Conservation (phyloP, 208 protist species). For the Trypanosomatidae sp. region DNA sequence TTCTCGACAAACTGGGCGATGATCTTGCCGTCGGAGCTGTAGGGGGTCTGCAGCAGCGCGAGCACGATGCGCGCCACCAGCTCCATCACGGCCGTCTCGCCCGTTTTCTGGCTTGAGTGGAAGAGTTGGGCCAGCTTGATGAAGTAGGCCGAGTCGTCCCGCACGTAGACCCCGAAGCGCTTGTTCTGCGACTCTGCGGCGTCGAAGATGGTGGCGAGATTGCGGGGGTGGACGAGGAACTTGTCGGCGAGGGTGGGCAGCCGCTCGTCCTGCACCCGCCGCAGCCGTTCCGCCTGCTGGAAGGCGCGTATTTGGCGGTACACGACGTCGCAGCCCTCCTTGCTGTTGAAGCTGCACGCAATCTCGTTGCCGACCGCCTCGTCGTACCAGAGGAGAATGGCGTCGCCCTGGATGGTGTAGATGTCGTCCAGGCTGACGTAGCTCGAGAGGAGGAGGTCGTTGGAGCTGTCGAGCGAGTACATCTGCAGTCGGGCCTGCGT, state of each 20-base stretch:
- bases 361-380: constrained; percentile 56
- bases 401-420: constrained; percentile 71
- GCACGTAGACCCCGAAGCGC: constrained; percentile 64
- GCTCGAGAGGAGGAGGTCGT: constrained; percentile 66
- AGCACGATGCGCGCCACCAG: constrained; percentile 50
- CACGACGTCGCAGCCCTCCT: constrained; percentile 77
- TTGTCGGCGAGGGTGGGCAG: constrained; percentile 27
- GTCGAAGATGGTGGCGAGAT: constrained; percentile 54
- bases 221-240: constrained; percentile 56
- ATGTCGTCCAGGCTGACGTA: constrained; percentile 57
- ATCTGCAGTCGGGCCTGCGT: no score
- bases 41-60: constrained; percentile 54
- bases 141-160: constrained; percentile 43
- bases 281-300: constrained; percentile 33
- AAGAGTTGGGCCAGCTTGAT: constrained; percentile 62
- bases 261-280: constrained; percentile 25
- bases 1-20: constrained; percentile 76
- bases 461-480: constrained; percentile 48
- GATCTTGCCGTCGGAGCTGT: constrained; percentile 71
- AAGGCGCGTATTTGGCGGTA: no score
- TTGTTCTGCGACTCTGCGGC: constrained; percentile 47
- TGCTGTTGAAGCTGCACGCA: constrained; percentile 73
- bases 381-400: constrained; percentile 75
- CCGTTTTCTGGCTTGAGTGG: constrained; percentile 22
- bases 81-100: constrained; percentile 41